phyloP scores from a whole-genome alignment of 2,329 filamentous ascomycete species.

The Ophiostoma sp. region DNA sequence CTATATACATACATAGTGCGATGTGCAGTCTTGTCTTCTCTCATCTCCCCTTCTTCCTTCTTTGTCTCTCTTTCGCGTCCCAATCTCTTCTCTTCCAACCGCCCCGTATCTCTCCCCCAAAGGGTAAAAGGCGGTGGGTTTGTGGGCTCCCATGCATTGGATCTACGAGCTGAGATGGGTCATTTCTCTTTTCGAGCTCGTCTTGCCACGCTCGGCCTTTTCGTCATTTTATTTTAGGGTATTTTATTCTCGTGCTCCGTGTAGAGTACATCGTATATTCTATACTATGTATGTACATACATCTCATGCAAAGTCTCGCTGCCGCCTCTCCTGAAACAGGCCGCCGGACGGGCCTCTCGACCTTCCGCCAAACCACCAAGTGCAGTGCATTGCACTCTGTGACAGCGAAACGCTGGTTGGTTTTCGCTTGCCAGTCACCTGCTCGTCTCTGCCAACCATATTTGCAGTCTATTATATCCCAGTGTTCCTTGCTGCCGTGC shows the following conservation, averaged over 20 bases:
- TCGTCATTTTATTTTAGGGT: neutral
- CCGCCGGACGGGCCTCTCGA: neutral
- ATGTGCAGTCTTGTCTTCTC: neutral
- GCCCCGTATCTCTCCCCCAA: neutral
- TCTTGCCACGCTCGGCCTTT: neutral
- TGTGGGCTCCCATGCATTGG: neutral
- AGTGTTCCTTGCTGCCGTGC: neutral
- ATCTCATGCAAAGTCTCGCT: neutral
- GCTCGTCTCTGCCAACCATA: neutral
- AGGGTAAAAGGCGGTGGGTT: neutral
- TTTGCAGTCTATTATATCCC: neutral
- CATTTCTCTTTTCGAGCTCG: neutral
- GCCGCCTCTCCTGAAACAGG: neutral
- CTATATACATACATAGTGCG: neutral
- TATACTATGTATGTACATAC: no score
- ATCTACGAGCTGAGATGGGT: slow-evolving; percentile 22
- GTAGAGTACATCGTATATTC: no score
- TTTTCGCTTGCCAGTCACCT: neutral
- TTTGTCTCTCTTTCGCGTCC: slow-evolving; percentile 3
- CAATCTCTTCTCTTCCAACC: neutral
- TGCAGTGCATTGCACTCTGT: neutral
- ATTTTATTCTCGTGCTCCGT: neutral
- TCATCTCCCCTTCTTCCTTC: neutral
- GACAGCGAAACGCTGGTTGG: neutral
- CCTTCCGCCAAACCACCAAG: neutral